Conservation (phyloP, 352 stramenopile genomes). For the Phytopythium oedochilum region DNA sequence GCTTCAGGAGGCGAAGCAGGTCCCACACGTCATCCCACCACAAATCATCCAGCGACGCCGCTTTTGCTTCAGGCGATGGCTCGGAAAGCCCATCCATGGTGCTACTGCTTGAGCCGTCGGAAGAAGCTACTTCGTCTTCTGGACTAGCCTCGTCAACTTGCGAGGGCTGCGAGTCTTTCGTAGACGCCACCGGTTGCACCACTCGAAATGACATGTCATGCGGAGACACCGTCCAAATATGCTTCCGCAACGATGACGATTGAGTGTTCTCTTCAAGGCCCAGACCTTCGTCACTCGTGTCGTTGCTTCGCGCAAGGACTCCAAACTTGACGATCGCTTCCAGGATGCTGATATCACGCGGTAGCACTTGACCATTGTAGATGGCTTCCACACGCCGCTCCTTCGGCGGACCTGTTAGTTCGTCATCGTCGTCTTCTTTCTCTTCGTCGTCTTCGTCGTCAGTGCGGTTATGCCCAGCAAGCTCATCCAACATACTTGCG, state of each 20-base stretch:
- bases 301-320: background rate
- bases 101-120: background rate
- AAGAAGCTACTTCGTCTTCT: background rate
- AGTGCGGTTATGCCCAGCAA: constrained; percentile 8
- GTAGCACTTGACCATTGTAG: constrained; percentile 29
- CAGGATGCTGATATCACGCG: constrained; percentile 47
- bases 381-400: constrained; percentile 36
- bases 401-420: constrained; percentile 20
- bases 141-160: background rate
- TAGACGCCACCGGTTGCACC: constrained; percentile 8
- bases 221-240: constrained; percentile 36
- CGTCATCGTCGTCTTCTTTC: constrained; percentile 22
- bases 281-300: constrained; percentile 6
- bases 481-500: constrained; percentile 27
- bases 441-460: constrained; percentile 8
- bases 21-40: constrained; percentile 69
- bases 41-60: background rate
- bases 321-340: constrained; percentile 63
- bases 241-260: constrained; percentile 6
- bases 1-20: constrained; percentile 40
- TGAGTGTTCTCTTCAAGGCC: background rate
- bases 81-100: background rate
- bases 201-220: constrained; percentile 66
- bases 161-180: constrained; percentile 1
- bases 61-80: background rate